Base-by-base conservation (phyloP, 2,329 filamentous ascomycete species). In the Cercospora berteroae region DNA sequence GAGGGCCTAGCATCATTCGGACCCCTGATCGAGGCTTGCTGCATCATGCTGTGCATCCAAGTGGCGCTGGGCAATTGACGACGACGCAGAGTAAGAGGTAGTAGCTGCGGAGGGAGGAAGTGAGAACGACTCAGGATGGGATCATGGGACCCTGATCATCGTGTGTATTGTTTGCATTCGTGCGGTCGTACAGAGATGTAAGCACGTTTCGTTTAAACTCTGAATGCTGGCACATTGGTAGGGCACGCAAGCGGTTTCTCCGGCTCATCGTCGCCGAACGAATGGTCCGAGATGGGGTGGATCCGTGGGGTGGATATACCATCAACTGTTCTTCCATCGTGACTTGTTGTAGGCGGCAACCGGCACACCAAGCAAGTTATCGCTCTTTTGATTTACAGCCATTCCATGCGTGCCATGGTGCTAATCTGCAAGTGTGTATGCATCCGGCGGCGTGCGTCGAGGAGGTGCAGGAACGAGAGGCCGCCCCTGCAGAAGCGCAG, bases 121-220 rank as follows among this genome's bases (percentile, higher is more conserved):
- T 58, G 55, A 18, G 55, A 36, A 36, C 29, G 29, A 62, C 42
- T 62, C 60, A 55, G 48, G 12, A 23, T 23, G 3, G 48, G 20
- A 44, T 29, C 44, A 33, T 25, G 25, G 50, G 42, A 62, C 60
- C 60, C 60, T 62, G 60, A 62, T 62, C 44, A 27, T 10, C 60
- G 42, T 50, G 23, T 5, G 58, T 60, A 10, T 27, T 42, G 58
- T 39, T 39, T 33, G 29, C 55, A 36, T 58, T 36, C 18, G 16
- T 57, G 52, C 16, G 16, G 29, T 31, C 13, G 33, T 6, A 42
- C 9, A 36, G 27, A 36, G 27, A 58, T 58, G 56, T 58, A 33
- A 36, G 56, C 56, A 58, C 48, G 48, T 55, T 55, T 55, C 56
- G 56, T 36, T 27, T 48, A 25, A 27, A 60, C 20, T 27, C 42